These are phyloP conservation scores for Colletotrichum chrysophilum DNA, from an alignment of 2,329 filamentous ascomycete genomes.

Conservation along the genomic window DNA sequence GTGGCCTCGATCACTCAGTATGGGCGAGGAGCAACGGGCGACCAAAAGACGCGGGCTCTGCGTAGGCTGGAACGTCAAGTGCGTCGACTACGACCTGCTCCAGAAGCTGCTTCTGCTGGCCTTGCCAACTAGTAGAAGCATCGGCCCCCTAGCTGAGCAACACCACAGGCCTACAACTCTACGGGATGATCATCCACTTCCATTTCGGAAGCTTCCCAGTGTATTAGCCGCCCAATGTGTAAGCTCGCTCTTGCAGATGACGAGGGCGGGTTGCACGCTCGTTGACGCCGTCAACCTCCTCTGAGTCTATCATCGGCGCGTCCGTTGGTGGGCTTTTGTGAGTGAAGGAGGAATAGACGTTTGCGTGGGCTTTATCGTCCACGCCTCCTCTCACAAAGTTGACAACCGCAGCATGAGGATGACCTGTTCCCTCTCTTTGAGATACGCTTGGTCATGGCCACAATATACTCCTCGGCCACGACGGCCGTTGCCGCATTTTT, in stretches of 20 bases:
- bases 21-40: neutral
- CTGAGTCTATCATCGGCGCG: too few species aligned
- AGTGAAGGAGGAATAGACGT: neutral
- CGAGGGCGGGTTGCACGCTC: too few species aligned
- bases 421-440: too few species aligned
- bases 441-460: neutral
- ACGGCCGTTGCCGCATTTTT: neutral
- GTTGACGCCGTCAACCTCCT: too few species aligned
- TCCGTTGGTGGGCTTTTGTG: neutral
- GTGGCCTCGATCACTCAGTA: neutral
- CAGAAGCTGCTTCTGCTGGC: neutral
- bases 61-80: neutral
- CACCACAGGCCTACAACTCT: neutral
- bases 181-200: neutral
- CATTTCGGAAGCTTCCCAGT: neutral
- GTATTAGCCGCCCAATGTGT: too few species aligned
- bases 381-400: neutral
- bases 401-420: neutral
- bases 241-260: neutral
- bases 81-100: neutral
- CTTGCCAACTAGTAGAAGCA: neutral
- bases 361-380: neutral
- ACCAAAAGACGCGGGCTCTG: neutral
- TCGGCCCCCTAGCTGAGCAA: neutral
- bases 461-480: neutral